Percentiles rank a stretch among this genome's conserved stretches.
phyloP scores from a whole-genome alignment of 495 filamentous ascomycete species.

The Talaromyces proteolyticus region DNA sequence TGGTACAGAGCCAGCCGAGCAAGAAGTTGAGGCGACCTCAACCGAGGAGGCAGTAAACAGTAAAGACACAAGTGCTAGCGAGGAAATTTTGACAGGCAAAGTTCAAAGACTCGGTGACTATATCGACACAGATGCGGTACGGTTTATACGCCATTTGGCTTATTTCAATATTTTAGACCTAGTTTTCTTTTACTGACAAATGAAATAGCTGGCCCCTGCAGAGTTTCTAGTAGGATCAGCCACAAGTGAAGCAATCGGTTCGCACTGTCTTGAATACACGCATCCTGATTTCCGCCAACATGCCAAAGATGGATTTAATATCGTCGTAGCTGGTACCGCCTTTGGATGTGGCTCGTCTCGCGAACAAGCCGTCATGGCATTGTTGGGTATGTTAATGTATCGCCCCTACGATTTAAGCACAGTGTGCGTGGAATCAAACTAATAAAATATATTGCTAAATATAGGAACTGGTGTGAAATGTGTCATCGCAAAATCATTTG shows the following conservation, averaged over 20 bases:
- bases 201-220: slow-evolving; percentile 21
- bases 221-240: slow-evolving; percentile 19
- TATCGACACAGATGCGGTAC: slow-evolving; percentile 34
- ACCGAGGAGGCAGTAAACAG: not conserved
- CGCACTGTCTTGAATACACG: slow-evolving; percentile 28
- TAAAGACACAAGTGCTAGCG: slow-evolving; percentile 14
- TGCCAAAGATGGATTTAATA: slow-evolving; percentile 23
- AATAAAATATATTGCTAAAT: too few relatives aligned
- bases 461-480: slow-evolving; percentile 21
- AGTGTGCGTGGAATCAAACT: too few relatives aligned
- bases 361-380: slow-evolving; percentile 32
- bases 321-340: slow-evolving; percentile 34
- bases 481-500: slow-evolving; percentile 34
- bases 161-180: not conserved
- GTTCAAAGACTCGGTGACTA: slow-evolving; percentile 32
- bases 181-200: not conserved
- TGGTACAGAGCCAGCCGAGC: not conserved
- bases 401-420: too few relatives aligned
- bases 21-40: not conserved
- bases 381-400: slow-evolving; percentile 21
- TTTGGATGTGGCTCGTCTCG: slow-evolving; percentile 40
- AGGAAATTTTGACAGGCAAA: slow-evolving; percentile 14
- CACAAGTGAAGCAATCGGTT: slow-evolving; percentile 22
- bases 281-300: slow-evolving; percentile 30
- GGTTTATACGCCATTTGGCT: not conserved